phyloP scores from a whole-genome alignment of 2,329 filamentous ascomycete genomes.

The Fusarium coicis region DNA sequence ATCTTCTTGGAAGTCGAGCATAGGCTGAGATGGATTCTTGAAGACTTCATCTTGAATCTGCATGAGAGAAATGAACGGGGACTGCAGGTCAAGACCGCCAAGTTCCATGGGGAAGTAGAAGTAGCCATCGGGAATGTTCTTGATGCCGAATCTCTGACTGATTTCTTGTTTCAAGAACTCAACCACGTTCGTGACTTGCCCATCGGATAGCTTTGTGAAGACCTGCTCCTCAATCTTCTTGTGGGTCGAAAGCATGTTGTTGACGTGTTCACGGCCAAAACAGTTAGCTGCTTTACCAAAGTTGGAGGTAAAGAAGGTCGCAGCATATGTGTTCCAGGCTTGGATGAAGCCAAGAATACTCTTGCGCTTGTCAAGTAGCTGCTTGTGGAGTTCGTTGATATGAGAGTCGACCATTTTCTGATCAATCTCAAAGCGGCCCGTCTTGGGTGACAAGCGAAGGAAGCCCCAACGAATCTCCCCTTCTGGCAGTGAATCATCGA shows the following conservation, averaged over 20 bases:
- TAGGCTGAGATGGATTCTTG: conserved; percentile 43
- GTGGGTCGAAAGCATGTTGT: conserved; percentile 62
- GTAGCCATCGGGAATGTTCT: conserved; percentile 57
- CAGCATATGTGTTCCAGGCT: conserved; percentile 64
- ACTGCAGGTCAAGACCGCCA: conserved; percentile 59
- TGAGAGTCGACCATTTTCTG: conserved; percentile 68
- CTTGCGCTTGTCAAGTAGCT: conserved; percentile 64
- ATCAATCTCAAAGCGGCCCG: conserved; percentile 69
- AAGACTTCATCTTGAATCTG: conserved; percentile 52
- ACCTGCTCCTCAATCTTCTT: conserved; percentile 59
- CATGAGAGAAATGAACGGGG: conserved; percentile 56
- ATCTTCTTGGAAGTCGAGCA: conserved; percentile 48
- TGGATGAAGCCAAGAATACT: conserved; percentile 60
- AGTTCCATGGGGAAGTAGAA: conserved; percentile 59
- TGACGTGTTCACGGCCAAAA: conserved; percentile 62
- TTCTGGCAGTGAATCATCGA: conserved; percentile 53
- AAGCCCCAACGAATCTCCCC: conserved; percentile 66
- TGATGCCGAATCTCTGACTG: conserved; percentile 60
- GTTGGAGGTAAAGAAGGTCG: conserved; percentile 63
- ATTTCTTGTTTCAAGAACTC: conserved; percentile 66
- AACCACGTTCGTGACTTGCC: conserved; percentile 55
- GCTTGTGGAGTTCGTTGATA: conserved; percentile 66
- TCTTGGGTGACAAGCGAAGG: conserved; percentile 62
- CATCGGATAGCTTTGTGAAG: conserved; percentile 51
- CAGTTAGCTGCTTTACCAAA: conserved; percentile 64